phyloP scores from a whole-genome alignment of 2,329 filamentous ascomycete species.

The Kalmusia sp. region DNA sequence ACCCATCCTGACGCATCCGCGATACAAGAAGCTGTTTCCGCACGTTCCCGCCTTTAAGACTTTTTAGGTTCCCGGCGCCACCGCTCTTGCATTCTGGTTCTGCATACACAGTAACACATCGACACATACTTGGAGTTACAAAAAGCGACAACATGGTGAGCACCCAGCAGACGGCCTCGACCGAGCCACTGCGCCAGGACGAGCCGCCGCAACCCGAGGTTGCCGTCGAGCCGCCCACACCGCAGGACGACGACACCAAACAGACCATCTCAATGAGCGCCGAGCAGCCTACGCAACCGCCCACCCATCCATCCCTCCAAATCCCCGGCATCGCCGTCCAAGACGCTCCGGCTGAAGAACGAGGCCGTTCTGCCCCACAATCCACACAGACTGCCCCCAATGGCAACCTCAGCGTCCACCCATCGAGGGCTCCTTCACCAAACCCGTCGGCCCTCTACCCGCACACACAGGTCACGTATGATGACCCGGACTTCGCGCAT shows the following conservation, averaged over 20 bases:
- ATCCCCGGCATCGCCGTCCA: slow-evolving; percentile 29
- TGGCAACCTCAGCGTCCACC: slow-evolving; percentile 2
- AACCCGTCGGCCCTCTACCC: slow-evolving; percentile 45
- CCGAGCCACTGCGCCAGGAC: slow-evolving; percentile 32
- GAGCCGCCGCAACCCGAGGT: not conserved
- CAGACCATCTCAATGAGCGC: not conserved
- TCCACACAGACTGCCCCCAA: not conserved
- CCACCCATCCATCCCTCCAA: slow-evolving; percentile 20
- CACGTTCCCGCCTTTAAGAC: slow-evolving; percentile 32
- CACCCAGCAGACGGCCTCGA: slow-evolving; percentile 31
- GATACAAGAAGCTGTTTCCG: slow-evolving; percentile 30
- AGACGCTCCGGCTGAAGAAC: slow-evolving; percentile 13
- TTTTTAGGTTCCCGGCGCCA: slow-evolving; percentile 11
- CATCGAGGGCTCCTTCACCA: slow-evolving; percentile 29
- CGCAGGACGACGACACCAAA: slow-evolving; percentile 9
- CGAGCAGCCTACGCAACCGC: slow-evolving; percentile 8
- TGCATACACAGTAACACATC: slow-evolving; percentile 2
- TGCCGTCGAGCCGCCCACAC: slow-evolving; percentile 18
- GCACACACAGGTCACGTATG: slow-evolving; percentile 49
- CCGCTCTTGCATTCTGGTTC: slow-evolving; percentile 1
- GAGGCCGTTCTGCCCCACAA: not conserved
- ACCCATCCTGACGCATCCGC: not conserved
- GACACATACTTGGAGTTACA: too few species aligned
- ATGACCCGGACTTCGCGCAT: slow-evolving; percentile 48
- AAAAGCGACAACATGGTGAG: slow-evolving; percentile 29